Percentiles rank a stretch among this genome's conserved stretches.
Evolutionary conservation across 2,329 filamentous ascomycete species (phyloP).

Genomic region (Rhynchosporium agropyri): DNA sequence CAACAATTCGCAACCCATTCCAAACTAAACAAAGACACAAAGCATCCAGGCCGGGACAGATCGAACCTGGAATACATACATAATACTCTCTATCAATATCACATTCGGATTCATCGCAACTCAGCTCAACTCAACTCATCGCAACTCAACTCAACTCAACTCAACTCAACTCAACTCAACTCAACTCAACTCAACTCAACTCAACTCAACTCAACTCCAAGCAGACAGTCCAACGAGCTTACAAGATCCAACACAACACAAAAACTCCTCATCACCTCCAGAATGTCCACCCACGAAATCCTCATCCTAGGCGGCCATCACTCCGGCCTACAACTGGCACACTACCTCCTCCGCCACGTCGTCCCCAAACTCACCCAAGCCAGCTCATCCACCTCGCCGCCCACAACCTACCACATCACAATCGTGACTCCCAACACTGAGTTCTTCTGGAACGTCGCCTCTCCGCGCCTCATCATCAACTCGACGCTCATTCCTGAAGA

Average conservation of each 20-base stretch:
- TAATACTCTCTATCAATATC: no score
- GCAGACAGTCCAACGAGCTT: neutral
- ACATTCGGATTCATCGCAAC: no score
- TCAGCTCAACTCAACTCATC: no score
- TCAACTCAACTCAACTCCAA: neutral
- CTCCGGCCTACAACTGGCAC: constrained; percentile 52
- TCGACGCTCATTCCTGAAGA: constrained; percentile 50
- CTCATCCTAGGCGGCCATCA: constrained; percentile 57
- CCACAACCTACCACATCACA: constrained; percentile 50
- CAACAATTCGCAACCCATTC: no score
- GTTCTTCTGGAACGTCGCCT: constrained; percentile 56
- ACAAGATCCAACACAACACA: neutral
- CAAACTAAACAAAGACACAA: no score
- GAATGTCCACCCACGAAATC: constrained; percentile 40
- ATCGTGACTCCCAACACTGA: constrained; percentile 56
- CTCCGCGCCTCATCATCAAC: constrained; percentile 55
- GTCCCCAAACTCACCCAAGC: constrained; percentile 44
- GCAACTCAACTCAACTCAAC: no score
- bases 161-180: no score
- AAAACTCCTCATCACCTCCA: neutral
- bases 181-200: no score
- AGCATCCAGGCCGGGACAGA: no score
- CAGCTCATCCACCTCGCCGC: constrained; percentile 28
- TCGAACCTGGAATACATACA: no score
- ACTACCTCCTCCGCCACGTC: constrained; percentile 54